phyloP scores from a whole-genome alignment of 495 filamentous ascomycete species.

The Tuber brumale region DNA sequence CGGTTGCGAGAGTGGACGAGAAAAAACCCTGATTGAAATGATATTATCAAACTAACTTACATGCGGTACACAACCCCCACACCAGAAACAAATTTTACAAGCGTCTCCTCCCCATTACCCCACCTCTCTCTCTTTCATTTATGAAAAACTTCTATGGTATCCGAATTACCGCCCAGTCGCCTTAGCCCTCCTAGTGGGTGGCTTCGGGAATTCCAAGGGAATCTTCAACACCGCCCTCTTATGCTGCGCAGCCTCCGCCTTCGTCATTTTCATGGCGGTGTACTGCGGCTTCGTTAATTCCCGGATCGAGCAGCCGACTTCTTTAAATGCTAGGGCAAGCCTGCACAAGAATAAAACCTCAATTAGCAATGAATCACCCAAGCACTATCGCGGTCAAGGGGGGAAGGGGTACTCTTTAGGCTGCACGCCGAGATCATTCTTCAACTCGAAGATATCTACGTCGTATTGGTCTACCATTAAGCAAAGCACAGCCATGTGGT shows the following conservation, averaged over 20 bases:
- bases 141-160: neutral
- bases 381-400: constrained; percentile 33
- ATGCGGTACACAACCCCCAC: neutral
- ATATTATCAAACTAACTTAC: neutral
- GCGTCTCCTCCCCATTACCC: neutral
- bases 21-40: neutral
- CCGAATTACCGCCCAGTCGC: constrained; percentile 11
- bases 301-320: constrained; percentile 66
- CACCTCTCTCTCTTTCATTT: neutral
- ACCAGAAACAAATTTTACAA: neutral
- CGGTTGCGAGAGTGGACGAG: neutral
- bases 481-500: constrained; percentile 37
- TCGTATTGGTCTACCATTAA: constrained; percentile 69
- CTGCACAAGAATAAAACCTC: constrained; percentile 29
- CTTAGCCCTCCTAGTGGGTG: constrained; percentile 33
- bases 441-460: constrained; percentile 67
- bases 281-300: constrained; percentile 49
- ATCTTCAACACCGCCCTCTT: constrained; percentile 64
- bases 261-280: constrained; percentile 48
- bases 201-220: constrained; percentile 76
- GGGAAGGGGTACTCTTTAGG: constrained; percentile 49
- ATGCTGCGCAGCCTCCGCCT: constrained; percentile 56
- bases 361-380: constrained; percentile 39
- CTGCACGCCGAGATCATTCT: constrained; percentile 72
- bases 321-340: constrained; percentile 63